phyloP scores from a whole-genome alignment of 257 asterid species.

The Plantago elongata region DNA sequence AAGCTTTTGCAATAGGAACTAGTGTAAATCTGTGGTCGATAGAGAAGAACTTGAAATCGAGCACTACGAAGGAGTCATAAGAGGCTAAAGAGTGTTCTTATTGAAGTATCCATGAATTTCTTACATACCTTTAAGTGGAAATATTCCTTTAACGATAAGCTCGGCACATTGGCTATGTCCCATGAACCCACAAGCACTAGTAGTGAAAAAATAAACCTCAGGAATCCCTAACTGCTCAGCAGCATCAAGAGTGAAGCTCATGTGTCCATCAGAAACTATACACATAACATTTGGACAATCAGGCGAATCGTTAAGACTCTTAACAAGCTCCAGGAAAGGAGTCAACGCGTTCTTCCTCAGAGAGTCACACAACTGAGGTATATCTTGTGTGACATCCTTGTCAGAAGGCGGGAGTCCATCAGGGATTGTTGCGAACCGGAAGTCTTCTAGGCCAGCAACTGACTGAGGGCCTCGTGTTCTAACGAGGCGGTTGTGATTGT shows the following conservation, averaged over 20 bases:
- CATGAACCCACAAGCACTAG: slow-evolving; percentile 26
- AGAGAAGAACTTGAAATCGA: no score
- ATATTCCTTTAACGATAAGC: slow-evolving; percentile 20
- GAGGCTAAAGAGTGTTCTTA: no score
- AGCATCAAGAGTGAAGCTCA: slow-evolving; percentile 29
- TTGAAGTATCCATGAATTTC: background rate
- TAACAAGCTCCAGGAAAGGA: slow-evolving; percentile 18
- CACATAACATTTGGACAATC: slow-evolving; percentile 15
- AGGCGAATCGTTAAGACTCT: background rate
- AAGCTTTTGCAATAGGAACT: no score
- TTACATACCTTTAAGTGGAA: slow-evolving; percentile 26
- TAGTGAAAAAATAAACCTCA: slow-evolving; percentile 21
- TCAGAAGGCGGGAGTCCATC: slow-evolving; percentile 30
- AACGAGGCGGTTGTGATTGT: slow-evolving; percentile 20
- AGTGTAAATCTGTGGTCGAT: no score
- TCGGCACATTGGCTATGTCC: slow-evolving; percentile 12
- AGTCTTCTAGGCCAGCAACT: slow-evolving; percentile 10
- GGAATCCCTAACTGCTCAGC: slow-evolving; percentile 20
- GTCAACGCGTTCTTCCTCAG: background rate
- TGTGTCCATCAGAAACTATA: slow-evolving; percentile 25
- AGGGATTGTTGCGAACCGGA: slow-evolving; percentile 25
- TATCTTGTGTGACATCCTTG: slow-evolving; percentile 24
- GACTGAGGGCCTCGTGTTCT: slow-evolving; percentile 18
- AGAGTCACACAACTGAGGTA: slow-evolving; percentile 15
- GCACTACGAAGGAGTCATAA: no score